Evolutionary conservation across 345 rosid species (phyloP), one percentile per base, ranked within the genome.

Genomic region (Mangifera indica): DNA sequence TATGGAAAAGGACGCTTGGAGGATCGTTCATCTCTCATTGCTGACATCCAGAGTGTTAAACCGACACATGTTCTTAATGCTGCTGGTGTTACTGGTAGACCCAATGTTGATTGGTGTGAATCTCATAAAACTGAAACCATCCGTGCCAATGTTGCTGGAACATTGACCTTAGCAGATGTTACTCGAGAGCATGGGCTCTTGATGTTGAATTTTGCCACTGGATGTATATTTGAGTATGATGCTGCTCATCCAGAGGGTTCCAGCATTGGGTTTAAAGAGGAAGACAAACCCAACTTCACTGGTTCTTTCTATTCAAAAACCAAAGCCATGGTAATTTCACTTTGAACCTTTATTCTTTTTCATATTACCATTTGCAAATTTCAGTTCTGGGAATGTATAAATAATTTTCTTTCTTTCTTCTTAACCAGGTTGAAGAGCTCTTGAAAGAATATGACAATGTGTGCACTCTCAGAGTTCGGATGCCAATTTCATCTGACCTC

Each of bases 101-200:
- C 98, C 37, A 93, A 93, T 77, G 98, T 93, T 40, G 98, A 93
- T 78, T 91, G 98, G 98, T 93, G 98, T 74, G 98, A 93, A 73
- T 89, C 95, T 53, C 98, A 93, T 78, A 91, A 91, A 80, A 76
- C 91, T 0, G 97, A 93, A 77, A 93, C 98, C 14, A 88, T 93
- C 54, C 91, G 97, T n/a, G 72, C 90, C 75, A 93, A 93, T 45
- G 95, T 93, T 61, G 83, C 91, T 69, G 98, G 98, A 70, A 93
- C 95, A 51, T 77, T 93, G 74, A 88, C 93, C 26, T 81, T 93
- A 34, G 97, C 97, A 42, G 95, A 91, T 80, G 86, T 93, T 49
- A 89, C 97, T 86, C 80, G 92, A 83, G 98, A 89, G 76, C 81
- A 84, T 62, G 83, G 84, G 58, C 82, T 93, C 61, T 72, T 93